phyloP scores from a whole-genome alignment of 2,329 filamentous ascomycete genomes.

The Paecilomyces fulvus region DNA sequence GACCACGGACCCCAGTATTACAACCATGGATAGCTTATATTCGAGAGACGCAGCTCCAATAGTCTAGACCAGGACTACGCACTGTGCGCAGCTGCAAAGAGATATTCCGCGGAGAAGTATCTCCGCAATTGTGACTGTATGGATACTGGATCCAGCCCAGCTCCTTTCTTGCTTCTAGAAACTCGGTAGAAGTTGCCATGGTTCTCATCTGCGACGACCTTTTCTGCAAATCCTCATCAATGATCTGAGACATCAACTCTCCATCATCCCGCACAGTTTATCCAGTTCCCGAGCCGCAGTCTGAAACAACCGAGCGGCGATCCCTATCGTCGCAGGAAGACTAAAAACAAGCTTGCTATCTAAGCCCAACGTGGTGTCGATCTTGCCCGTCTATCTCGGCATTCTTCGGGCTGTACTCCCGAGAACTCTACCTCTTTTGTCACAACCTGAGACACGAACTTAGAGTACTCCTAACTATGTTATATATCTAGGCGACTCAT shows the following conservation, averaged over 20 bases:
- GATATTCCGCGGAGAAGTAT: not conserved
- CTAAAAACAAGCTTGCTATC: not conserved
- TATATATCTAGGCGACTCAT: not conserved
- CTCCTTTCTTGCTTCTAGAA: not conserved
- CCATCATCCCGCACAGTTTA: too few relatives aligned
- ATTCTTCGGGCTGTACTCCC: not conserved
- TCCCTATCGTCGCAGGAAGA: not conserved
- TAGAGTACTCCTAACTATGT: not conserved
- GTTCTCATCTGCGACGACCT: not conserved
- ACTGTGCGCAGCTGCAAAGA: not conserved
- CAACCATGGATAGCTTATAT: too few relatives aligned
- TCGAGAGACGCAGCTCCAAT: not conserved
- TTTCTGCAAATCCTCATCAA: not conserved
- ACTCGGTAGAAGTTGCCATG: not conserved
- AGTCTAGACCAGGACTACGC: not conserved
- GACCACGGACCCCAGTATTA: too few relatives aligned
- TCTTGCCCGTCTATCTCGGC: not conserved
- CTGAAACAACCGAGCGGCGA: not conserved
- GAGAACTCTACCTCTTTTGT: not conserved
- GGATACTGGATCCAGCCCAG: not conserved
- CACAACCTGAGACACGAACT: not conserved
- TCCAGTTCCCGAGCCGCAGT: not conserved
- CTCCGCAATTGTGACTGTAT: not conserved
- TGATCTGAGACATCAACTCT: not conserved
- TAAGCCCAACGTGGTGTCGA: not conserved